Base-by-base conservation (phyloP, 2,329 filamentous ascomycete genomes). In the Hymenoscyphus scutula region DNA sequence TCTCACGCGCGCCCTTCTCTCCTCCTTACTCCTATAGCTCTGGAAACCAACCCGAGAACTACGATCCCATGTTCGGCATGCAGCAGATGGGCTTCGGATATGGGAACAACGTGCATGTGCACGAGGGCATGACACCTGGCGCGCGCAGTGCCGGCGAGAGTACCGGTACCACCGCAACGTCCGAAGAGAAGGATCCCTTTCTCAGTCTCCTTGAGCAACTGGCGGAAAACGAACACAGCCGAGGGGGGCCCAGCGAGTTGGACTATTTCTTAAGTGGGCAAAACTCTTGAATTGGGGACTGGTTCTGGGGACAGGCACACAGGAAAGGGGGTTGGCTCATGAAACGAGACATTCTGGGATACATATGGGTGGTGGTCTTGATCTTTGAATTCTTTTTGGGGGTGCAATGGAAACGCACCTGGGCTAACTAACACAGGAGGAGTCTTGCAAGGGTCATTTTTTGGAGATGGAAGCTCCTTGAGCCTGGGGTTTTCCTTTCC, bases 121-220 rank as follows among this genome's bases (percentile, higher is more conserved):
- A 59, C 51, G 64, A 69, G 34, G 67, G 65, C 64, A 63, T 75
- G 73, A 65, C 75, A 68, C 65, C 83, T 0, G 81, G 78, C 1
- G 78, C 72, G 1, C 77, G 77, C 65, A 85, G 82, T 71, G 79
- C 80, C 60, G 79, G 79, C 51, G 81, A 78, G 10, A 82, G 81
- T 62, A 80, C 79, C 0, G 80, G 77, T 1, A 51, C 45, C 10
- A 81, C 80, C 1, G 78, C 79, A 1, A 80, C 77, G 0, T 81
- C 80, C 1, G 82, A 87, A 23, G 90, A 94, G 68, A 92, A 90
- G 69, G 91, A 95, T 71, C 90, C 91, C 0, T 95, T 96, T 72
- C 76, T 95, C 48, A 90, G 85, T 65, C 76, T 95, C 51, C 77
- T 95, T 38, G 91, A 95, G 74, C 90, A 95, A 76, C 80, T 95